Evolutionary conservation across 2,329 filamentous ascomycete genomes (phyloP), one percentile per base, ranked within the genome.

Genomic region (Tolypocladium paradoxum): DNA sequence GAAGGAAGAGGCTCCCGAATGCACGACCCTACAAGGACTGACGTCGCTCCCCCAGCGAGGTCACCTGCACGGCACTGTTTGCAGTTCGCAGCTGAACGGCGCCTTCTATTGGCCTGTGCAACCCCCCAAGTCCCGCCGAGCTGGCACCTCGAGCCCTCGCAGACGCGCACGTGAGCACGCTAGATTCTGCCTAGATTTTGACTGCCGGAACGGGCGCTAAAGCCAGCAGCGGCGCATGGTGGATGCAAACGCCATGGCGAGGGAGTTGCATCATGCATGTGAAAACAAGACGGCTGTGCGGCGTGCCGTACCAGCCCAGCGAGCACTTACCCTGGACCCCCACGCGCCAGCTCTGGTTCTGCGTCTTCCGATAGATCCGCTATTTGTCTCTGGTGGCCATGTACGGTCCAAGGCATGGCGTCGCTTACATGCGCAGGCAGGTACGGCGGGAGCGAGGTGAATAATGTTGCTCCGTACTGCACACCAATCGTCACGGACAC

Each of bases 11-110:
- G 45, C 51, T 52, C 51, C 24, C 31, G 37, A 35, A 46, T 51
- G 49, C 49, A 51, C 20, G 49, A 31, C 37, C 27, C 37, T 36
- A 47, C 43, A 27, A 31, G 43, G 40, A 24, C 22, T 29, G 43
- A 46, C 7, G 43, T 22, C 37, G 38, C 37, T 6, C 51, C 51
- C 48, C 55, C 54, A 50, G 51, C 51, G 31, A 53, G 58, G 58
- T 60, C 58, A 60, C 54, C 58, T 60, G 58, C 57, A 55, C 57
- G 54, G 55, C 54, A 56, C 57, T 49, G 55, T 60, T 58, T 58
- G 55, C 55, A 53, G 53, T 48, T 53, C 50, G 50, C 53, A 54
- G 53, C 29, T 11, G 18, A 22, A 22, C n/a, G 24, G 22, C 20
- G 36, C 45, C 31, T n/a, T 20, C 43, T 6, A 57, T 56, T 56